These are phyloP conservation scores for Huiozyma sinensis DNA, from an alignment of 805 yeast genomes.

Conservation along the genomic window DNA sequence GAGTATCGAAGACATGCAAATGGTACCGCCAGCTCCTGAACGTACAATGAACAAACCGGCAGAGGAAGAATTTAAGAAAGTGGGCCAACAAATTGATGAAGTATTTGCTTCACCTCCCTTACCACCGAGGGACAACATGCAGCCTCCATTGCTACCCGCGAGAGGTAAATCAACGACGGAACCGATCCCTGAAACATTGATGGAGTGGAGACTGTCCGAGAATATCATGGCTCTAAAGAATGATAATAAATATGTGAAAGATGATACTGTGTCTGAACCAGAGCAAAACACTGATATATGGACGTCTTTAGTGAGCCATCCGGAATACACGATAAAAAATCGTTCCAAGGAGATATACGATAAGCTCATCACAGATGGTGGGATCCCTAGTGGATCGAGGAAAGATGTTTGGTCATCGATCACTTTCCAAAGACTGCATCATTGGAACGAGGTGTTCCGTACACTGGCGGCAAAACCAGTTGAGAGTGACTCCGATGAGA, in stretches of 20 bases:
- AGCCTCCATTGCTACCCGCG: no score
- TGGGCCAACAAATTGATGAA: no score
- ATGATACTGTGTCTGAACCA: background rate
- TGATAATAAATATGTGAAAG: constrained; percentile 4
- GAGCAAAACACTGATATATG: background rate
- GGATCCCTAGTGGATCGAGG: constrained; percentile 2
- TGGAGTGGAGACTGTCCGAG: constrained; percentile 3
- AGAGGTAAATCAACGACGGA: background rate
- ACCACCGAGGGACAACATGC: no score
- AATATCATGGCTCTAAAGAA: constrained; percentile 3
- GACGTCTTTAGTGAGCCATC: constrained; percentile 2
- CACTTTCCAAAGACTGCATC: constrained; percentile 3
- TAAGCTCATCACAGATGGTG: background rate
- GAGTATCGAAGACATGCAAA: no score
- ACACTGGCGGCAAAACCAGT: constrained; percentile 2
- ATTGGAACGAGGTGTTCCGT: constrained; percentile 6
- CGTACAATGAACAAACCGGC: no score
- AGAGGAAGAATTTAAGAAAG: no score
- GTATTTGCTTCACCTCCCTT: no score
- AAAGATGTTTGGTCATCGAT: constrained; percentile 6
- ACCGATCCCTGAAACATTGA: background rate
- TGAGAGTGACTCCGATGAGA: background rate
- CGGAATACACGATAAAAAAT: constrained; percentile 2
- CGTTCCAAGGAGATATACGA: constrained; percentile 1
- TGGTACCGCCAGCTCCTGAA: no score